Base-by-base conservation (phyloP, 352 stramenopile genomes). In the Globisporangium okanoganense region DNA sequence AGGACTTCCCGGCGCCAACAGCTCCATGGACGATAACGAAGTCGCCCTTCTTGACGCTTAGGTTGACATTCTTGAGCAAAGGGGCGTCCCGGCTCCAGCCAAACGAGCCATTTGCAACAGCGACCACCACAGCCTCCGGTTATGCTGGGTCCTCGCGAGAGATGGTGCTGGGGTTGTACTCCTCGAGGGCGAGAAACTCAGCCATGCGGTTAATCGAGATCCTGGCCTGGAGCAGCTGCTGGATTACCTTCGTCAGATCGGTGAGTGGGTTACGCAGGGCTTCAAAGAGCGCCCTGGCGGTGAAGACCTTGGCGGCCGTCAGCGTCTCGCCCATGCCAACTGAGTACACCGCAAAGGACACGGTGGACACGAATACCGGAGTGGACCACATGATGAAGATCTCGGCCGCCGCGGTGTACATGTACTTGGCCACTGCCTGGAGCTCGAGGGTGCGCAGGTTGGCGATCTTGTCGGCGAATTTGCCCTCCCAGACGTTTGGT, bases 401-500 rank as follows among this genome's bases (percentile, higher is more conserved):
- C 16, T 75, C 74, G n/a, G 80, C 53, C 0, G 75, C 73, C 10
- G 74, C 65, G 9, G 75, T 66, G 50, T 87, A 88, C 3, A 76
- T 72, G 38, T 91, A 78, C 2, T 16, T 25, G 2, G 40, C 40
- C 12, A 95, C 62, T 0, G 75, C 72, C 20, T 78, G 57, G 29
- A 95, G 52, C 60, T 97, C 88, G 13, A 73, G 67, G 9, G 72
- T 58, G 25, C 88, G 75, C 2, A 87, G 51, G 29, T 64, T 69
- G 48, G 22, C 81, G 40, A 47, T 47, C 40, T 47, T 47, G 14
- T 10, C 5, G 1, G 40, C 18, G 6, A 47, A 47, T 9, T 47
- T 47, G 40, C 16, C 18, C 12, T 47, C 40, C 40, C 40, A 47
- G 16, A 18, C 40, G 40, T 47, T 47, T 6, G 27, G 16, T 6